Evolutionary conservation across 495 filamentous ascomycete genomes (phyloP), one percentile per base, ranked within the genome.

Genomic region (Penicillium psychrofluorescens): DNA sequence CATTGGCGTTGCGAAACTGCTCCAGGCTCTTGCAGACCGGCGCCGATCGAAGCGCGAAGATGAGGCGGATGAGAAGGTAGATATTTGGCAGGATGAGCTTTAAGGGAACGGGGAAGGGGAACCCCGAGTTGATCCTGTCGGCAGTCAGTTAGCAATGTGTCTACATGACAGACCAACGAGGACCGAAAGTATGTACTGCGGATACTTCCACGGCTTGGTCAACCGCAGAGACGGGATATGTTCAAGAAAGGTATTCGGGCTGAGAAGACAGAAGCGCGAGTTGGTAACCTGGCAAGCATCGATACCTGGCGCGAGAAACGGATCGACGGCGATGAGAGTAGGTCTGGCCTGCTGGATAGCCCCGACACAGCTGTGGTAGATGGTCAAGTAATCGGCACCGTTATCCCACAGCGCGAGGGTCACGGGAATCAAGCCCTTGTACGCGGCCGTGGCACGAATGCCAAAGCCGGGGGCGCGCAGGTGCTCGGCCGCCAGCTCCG

Each of bases 11-110:
- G 30, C 53, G 51, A 49, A 51, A 56, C 10, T 38, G 41, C 4
- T 1, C 35, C 1, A 32, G 34, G 49, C 62, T 39, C 43, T 58
- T 40, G 41, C 53, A 7, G 43, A 55, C 49, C 47, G 49, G 61
- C 38, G 43, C 48, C 4, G 36, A 45, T 6, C 36, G 41, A 12
- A 61, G 15, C 0, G 40, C 29, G 9, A 47, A 10, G 0, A 36
- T 44, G 7, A 49, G 45, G 9, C 63, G 39, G 2, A 54, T 50
- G 11, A 59, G 48, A 37, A 66, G 39, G 29, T 49, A 61, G 14
- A 56, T 49, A 43, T 76, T 77, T 12, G 63, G 41, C 1, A 64
- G 67, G 15, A 76, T 53, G 9, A 64, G 34, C 34, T 54, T 58
- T 59, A 53, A 67, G 0, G 70, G 69, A 1, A 77, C 49, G 28